These are phyloP conservation scores for Phylloporus sp. DNA, from an alignment of 1,284 basidiomycete species.

Conservation along the genomic window DNA sequence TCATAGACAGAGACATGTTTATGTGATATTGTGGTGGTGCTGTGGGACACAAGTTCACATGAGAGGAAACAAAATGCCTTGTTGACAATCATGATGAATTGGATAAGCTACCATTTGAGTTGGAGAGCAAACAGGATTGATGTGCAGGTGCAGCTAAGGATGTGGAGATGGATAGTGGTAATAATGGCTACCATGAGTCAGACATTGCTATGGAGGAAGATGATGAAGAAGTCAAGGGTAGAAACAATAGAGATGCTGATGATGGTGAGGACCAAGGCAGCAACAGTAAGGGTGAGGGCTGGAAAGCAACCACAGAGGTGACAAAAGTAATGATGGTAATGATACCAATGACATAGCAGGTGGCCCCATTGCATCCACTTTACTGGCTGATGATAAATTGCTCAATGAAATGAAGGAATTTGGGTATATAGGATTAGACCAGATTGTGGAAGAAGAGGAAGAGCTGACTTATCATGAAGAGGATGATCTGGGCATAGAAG, in stretches of 20 bases:
- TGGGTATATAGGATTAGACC: neutral
- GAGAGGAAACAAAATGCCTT: neutral
- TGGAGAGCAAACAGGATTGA: neutral
- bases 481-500: neutral
- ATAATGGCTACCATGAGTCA: too few species aligned
- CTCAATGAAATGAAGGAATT: neutral
- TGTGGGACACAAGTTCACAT: neutral
- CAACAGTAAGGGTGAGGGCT: neutral
- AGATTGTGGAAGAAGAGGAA: neutral
- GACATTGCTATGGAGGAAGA: too few species aligned
- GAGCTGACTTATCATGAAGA: too few species aligned
- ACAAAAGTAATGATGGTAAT: too few species aligned
- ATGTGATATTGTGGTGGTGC: neutral
- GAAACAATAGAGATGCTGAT: too few species aligned
- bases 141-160: neutral
- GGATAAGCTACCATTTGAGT: neutral
- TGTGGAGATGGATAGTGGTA: neutral
- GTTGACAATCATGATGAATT: neutral
- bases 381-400: neutral
- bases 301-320: too few species aligned
- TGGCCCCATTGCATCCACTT: too few species aligned
- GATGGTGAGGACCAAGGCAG: neutral
- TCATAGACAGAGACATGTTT: conserved; percentile 3
- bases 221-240: neutral
- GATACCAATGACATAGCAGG: too few species aligned